These are phyloP conservation scores for Picea mariana DNA, from an alignment of 83 land plant species.

Conservation along the genomic window DNA sequence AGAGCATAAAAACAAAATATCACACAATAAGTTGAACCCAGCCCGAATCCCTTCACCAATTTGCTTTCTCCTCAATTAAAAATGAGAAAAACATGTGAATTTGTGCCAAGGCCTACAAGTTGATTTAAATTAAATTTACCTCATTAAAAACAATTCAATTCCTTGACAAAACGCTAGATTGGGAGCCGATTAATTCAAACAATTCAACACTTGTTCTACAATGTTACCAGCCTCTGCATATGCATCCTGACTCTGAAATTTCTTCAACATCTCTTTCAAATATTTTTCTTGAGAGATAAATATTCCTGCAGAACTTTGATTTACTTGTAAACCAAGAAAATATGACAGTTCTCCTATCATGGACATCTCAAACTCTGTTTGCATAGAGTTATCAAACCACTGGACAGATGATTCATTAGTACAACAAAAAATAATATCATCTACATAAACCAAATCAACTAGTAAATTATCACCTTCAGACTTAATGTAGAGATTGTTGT, in stretches of 20 bases:
- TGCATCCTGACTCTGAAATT: slow-evolving; percentile 74
- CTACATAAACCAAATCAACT: no score
- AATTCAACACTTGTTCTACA: slow-evolving; percentile 72
- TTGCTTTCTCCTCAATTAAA: slow-evolving; percentile 82
- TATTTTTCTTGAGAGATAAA: no score
- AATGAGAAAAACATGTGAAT: slow-evolving; percentile 88
- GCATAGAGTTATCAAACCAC: no score
- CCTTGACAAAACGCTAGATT: not conserved
- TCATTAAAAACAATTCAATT: not conserved
- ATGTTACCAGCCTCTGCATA: slow-evolving; percentile 85
- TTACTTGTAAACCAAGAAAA: no score
- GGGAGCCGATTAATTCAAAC: not conserved
- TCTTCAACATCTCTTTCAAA: no score
- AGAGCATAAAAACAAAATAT: slow-evolving; percentile 95
- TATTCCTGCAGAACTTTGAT: no score
- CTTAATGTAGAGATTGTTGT: no score
- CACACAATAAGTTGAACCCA: slow-evolving; percentile 87
- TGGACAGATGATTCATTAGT: no score
- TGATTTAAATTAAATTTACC: not conserved
- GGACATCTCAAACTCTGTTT: no score
- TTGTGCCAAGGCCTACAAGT: slow-evolving; percentile 78
- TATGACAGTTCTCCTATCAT: no score
- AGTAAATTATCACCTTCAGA: no score
- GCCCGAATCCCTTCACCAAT: slow-evolving; percentile 85
- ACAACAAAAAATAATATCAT: no score